A percentile compares a stretch with the other conserved stretches of the same genome.
phyloP scores from a whole-genome alignment of 768 basidiomycete genomes.

The Calocybe gangraenosa region DNA sequence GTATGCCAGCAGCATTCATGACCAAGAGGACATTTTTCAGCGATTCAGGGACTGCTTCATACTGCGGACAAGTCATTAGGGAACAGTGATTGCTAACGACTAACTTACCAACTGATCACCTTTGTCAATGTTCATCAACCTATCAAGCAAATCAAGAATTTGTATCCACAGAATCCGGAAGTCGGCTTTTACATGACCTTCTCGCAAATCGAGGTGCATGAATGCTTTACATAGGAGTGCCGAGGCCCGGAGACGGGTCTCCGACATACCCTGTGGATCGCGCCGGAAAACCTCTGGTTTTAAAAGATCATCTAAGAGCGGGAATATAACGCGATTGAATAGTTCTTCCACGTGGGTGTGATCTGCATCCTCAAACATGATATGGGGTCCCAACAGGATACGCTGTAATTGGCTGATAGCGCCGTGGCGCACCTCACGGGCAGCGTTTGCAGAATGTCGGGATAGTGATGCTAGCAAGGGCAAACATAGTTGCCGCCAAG shows the following conservation, averaged over 20 bases:
- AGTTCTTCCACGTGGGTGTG: slow-evolving; percentile 70
- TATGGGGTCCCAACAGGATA: slow-evolving; percentile 72
- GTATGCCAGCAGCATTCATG: slow-evolving; percentile 85
- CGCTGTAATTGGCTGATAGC: slow-evolving; percentile 83
- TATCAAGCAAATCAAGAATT: slow-evolving; percentile 84
- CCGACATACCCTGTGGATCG: slow-evolving; percentile 85
- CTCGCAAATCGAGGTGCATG: slow-evolving; percentile 85
- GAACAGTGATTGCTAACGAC: background rate
- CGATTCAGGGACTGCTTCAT: slow-evolving; percentile 93
- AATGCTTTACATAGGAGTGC: slow-evolving; percentile 94
- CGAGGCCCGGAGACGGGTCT: slow-evolving; percentile 83
- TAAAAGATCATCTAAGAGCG: slow-evolving; percentile 86
- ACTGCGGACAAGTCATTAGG: slow-evolving; percentile 39
- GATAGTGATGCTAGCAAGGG: slow-evolving; percentile 71
- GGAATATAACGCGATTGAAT: slow-evolving; percentile 88
- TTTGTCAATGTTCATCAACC: slow-evolving; percentile 82
- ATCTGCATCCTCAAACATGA: slow-evolving; percentile 55
- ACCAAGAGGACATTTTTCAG: slow-evolving; percentile 95
- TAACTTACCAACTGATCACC: slow-evolving; percentile 79
- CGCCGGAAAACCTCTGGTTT: slow-evolving; percentile 75
- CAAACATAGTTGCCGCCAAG: slow-evolving; percentile 74
- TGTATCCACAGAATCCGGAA: slow-evolving; percentile 81
- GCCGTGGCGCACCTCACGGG: slow-evolving; percentile 78
- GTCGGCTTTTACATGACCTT: slow-evolving; percentile 54
- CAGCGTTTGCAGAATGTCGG: slow-evolving; percentile 78